phyloP scores from a whole-genome alignment of 805 yeast genomes.

The Teunomyces pallodes region DNA sequence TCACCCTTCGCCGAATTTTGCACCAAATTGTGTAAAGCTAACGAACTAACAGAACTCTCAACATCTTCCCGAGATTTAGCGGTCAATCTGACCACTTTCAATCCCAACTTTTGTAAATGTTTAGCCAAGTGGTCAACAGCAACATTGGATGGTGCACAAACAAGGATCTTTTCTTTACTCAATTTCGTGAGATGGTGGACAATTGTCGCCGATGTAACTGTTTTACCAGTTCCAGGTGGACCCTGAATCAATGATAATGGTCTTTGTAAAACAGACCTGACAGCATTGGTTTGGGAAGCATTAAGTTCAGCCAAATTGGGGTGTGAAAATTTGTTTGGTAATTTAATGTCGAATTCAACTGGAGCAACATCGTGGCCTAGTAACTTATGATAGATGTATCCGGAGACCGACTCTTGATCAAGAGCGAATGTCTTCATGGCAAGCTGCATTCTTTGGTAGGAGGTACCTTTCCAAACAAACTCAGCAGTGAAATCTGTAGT shows the following conservation, averaged over 20 bases:
- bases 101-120: constrained; percentile 65
- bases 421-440: constrained; percentile 74
- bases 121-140: constrained; percentile 90
- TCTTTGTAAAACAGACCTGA: constrained; percentile 59
- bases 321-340: constrained; percentile 62
- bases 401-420: constrained; percentile 64
- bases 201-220: constrained; percentile 88
- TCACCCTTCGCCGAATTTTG: constrained; percentile 48
- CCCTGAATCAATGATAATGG: constrained; percentile 88
- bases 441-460: constrained; percentile 80
- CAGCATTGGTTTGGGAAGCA: constrained; percentile 77
- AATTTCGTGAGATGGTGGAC: constrained; percentile 69
- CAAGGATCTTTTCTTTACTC: constrained; percentile 65
- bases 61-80: constrained; percentile 82
- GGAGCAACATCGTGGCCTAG: constrained; percentile 76
- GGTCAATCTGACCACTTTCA: constrained; percentile 72
- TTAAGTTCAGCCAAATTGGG: constrained; percentile 71
- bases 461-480: constrained; percentile 84
- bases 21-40: constrained; percentile 57
- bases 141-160: constrained; percentile 94
- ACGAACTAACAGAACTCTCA: constrained; percentile 57
- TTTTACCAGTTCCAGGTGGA: constrained; percentile 92
- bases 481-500: constrained; percentile 75
- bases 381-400: constrained; percentile 70
- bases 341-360: constrained; percentile 55